A percentile compares a stretch with the other conserved stretches of the same genome.
phyloP scores from a whole-genome alignment of 1,284 basidiomycete species.

The Takashimella koratensis region DNA sequence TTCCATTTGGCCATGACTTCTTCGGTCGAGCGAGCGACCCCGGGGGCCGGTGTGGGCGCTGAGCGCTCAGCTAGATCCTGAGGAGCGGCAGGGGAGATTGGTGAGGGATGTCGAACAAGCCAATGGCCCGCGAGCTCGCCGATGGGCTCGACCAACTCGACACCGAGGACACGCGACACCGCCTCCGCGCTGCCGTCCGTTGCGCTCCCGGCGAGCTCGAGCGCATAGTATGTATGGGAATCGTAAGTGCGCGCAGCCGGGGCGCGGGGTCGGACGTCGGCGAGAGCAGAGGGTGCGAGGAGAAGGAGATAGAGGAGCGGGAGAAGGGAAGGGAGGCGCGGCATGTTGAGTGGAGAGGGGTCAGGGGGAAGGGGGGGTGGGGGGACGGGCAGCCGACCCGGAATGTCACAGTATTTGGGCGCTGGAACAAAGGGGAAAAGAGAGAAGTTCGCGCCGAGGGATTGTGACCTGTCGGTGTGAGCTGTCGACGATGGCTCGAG shows the following conservation, averaged over 20 bases:
- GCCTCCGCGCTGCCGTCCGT: conserved; percentile 50
- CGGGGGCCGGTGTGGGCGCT: not conserved
- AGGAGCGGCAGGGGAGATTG: conserved; percentile 4
- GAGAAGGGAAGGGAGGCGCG: conserved; percentile 2
- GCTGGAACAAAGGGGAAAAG: no score
- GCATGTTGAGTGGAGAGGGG: not conserved
- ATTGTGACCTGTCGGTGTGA: no score
- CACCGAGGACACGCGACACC: conserved; percentile 62
- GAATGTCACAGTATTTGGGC: not conserved
- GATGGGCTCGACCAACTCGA: conserved; percentile 81
- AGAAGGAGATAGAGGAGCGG: conserved; percentile 6
- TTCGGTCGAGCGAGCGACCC: not conserved
- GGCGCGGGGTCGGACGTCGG: conserved; percentile 7
- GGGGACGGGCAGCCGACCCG: no score
- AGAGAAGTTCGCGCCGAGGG: no score
- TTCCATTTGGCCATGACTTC: conserved; percentile 10
- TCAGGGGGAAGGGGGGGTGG: conserved; percentile 29
- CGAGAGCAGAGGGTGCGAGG: not conserved
- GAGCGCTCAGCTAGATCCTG: conserved; percentile 43
- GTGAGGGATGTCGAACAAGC: conserved; percentile 62
- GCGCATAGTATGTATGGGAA: conserved; percentile 69
- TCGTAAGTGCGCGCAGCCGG: conserved; percentile 54
- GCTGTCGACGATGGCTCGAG: no score
- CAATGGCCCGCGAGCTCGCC: conserved; percentile 81
- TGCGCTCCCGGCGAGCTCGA: conserved; percentile 53